Base-by-base conservation (phyloP, 306 rosid species). In the Phaseolus lunatus region DNA sequence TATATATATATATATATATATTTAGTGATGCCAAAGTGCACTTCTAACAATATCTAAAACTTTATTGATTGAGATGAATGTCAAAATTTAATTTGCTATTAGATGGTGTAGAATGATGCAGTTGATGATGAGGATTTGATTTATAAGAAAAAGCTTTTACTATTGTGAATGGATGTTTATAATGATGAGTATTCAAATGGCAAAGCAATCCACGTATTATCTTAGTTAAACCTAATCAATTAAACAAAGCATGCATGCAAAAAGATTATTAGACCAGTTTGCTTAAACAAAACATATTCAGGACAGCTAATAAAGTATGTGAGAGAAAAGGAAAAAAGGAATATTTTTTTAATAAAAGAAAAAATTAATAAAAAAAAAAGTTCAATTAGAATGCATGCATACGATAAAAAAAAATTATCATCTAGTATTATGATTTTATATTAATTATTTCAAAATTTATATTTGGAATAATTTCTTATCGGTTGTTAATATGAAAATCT, bases 201-300 rank as follows among this genome's bases (percentile, higher is more conserved):
- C 69, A 52, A 64, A 64, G 9, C 57, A 80, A 49, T 31, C 78
- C 79, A 39, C 71, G 7, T 41, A 20, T 5, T 39, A 19, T 54
- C 23, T 12, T 52, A 20, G 47, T 29, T 33, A 27, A 53, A 43
- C 12, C 33, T 41, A 22, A 78, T 35, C 8, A 22, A 23, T 58
- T 45, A 27, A n/a, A 11, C 41, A 43, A n/a, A 70, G 37, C 29
- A 70, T 70, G 71, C 82, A 78, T 57, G 77, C 59, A 67, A 29
- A 77, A 52, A n/a, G 67, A 77, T 66, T 52, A 29, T 61, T 31
- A 29, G 37, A 31, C 44, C 53, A 31, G 41, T 35, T 35, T 35
- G 9, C 41, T 31, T 35, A 35, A 7, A 35, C 53, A 29, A 77
- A 50, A 3, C 31, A 77, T 66, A 50, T 27, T 27, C 27, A 14